Conservation (phyloP, 106 monocot species). For the Amphibolis antarctica region DNA sequence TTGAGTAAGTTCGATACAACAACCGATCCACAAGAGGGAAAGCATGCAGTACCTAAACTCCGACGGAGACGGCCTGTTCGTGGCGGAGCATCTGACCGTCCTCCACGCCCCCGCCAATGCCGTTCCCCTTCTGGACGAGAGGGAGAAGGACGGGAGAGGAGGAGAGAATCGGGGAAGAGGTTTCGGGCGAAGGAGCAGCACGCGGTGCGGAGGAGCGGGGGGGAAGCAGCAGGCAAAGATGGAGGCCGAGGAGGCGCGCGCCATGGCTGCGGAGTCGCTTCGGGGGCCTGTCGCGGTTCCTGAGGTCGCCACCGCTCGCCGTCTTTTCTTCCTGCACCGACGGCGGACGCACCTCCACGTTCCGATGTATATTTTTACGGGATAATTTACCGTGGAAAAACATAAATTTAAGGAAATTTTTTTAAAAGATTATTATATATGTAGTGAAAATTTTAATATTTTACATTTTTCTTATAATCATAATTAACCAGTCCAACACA, state of each 20-base stretch:
- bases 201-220: not conserved
- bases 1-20: not conserved
- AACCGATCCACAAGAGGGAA: not conserved
- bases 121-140: not conserved
- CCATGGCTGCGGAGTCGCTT: not conserved
- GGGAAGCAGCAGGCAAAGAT: not conserved
- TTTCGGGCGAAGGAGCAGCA: not conserved
- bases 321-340: not conserved
- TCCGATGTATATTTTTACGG: not conserved
- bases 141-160: not conserved
- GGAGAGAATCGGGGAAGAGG: not conserved
- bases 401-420: not conserved
- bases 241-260: not conserved
- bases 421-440: too few species aligned
- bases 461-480: too few species aligned
- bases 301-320: too few species aligned
- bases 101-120: not conserved
- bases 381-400: not conserved
- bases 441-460: too few species aligned
- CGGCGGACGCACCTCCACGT: not conserved
- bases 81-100: conserved; percentile 8
- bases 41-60: conserved; percentile 7
- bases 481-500: too few species aligned
- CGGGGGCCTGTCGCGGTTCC: too few species aligned
- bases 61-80: conserved; percentile 12